Base-by-base conservation (phyloP, 192 early-diverging fungal genomes). In the Cetraspora pellucida region DNA sequence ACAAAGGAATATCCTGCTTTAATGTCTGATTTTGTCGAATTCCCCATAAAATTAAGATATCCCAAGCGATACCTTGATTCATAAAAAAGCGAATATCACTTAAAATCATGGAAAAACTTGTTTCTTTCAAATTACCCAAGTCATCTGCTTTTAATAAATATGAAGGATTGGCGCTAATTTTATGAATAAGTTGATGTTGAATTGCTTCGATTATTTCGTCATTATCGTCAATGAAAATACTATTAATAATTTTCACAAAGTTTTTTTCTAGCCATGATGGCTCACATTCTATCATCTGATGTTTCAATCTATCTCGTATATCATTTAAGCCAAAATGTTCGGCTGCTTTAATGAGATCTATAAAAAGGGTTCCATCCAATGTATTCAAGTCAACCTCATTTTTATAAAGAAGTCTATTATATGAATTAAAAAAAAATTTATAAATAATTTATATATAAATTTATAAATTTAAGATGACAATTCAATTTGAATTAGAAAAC, bases 121-220 rank as follows among this genome's bases (percentile, higher is more conserved):
- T 21, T 1, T n/a, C 10, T n/a, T 58, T 58, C 23, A 58, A 58
- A 21, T 23, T 11, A 10, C 0, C 23, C 23, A 58, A 58, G 10
- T 58, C 55, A 58, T 58, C 19, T 10, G 55, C n/a, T 58, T 58
- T n/a, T 58, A 58, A 58, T 58, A 58, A 58, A 58, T 58, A 58
- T 23, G 10, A 17, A 23, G 55, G 55, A 58, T 58, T 58, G 23
- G n/a, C 19, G 11, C 23, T 58, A 58, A 58, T 58, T 10, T 58
- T 58, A n/a, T n/a, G 16, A 58, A 58, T 23, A 10, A 58, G 10
- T 21, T 58, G 16, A 58, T 58, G 16, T 25, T 23, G n/a, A 10
- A 58, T 21, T 0, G 8, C 10, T 37, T 37, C 7, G 7, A 37
- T 37, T 37, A 37, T 0, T 58, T 58, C 55, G 23, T 58, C 55